Base-by-base conservation (phyloP, 108 stramenopile genomes). In the Cylindrotheca fusiformis region DNA sequence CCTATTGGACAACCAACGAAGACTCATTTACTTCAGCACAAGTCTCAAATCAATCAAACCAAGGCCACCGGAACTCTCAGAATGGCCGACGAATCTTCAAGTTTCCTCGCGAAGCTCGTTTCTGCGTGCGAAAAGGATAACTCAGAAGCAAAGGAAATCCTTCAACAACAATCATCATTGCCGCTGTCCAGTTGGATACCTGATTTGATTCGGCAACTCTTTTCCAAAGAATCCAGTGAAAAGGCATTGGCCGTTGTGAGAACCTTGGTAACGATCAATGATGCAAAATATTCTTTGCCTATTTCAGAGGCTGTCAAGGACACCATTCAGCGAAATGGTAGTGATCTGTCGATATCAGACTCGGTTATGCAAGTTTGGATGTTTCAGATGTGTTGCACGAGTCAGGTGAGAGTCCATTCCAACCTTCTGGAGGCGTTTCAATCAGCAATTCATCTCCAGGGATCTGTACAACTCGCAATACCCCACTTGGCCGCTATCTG, bases 311-410 rank as follows among this genome's bases (percentile, higher is more conserved):
- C 12, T 6, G 32, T 18, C 55, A 31, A n/a, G 2, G 1, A 31
- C 26, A 56, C n/a, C 26, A 19, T 5, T 1, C 6, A 30, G 1
- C 2, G 8, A 14, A 1, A 52, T 2, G 2, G 14, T 27, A 41
- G 14, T 14, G 14, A 41, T 17, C 23, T 63, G 1, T 21, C n/a
- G 31, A 53, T 63, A 30, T 63, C 63, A 1, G 20, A 50, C 26
- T 0, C 33, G 29, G 20, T 66, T 24, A 22, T 66, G 12, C 55
- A 55, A 29, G 46, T 66, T n/a, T 66, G 65, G 65, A 66, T 66
- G 1, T 52, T 55, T 27, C 65, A 66, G 47, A 19, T 66, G 26
- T 24, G 51, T 4, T 32, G 26, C 20, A 66, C 55, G 18, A 26
- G 32, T n/a, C 27, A 31, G 0, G 45, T 66, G 24, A 32, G 51